phyloP scores from a whole-genome alignment of 306 rosid genomes.

The Trifolium repens region DNA sequence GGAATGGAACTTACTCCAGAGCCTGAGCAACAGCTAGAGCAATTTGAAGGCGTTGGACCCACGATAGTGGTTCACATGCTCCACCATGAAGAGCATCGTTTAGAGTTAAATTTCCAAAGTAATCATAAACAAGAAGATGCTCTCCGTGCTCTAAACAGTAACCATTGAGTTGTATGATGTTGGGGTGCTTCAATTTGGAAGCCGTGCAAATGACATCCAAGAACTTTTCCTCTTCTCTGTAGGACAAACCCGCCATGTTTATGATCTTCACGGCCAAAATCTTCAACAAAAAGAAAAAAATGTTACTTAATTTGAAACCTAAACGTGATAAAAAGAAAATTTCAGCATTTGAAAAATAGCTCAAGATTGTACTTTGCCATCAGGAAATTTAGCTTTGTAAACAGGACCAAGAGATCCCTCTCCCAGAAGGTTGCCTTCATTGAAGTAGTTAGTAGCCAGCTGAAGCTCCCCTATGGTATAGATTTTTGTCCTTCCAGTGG shows the following conservation, averaged over 20 bases:
- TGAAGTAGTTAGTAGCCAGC: slow-evolving; percentile 75
- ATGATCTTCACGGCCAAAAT: slow-evolving; percentile 77
- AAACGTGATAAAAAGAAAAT: background rate
- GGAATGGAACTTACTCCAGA: slow-evolving; percentile 68
- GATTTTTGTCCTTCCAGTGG: slow-evolving; percentile 60
- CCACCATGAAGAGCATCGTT: slow-evolving; percentile 67
- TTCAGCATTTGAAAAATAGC: slow-evolving; percentile 21
- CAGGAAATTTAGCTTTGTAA: slow-evolving; percentile 80
- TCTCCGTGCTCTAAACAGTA: slow-evolving; percentile 87
- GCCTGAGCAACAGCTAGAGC: slow-evolving; percentile 84
- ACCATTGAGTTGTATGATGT: slow-evolving; percentile 74
- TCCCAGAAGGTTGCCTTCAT: slow-evolving; percentile 72
- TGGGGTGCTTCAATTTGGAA: slow-evolving; percentile 80
- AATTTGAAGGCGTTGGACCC: slow-evolving; percentile 75
- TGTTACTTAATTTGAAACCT: slow-evolving; percentile 20
- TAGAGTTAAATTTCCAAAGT: slow-evolving; percentile 68
- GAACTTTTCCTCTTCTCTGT: slow-evolving; percentile 80
- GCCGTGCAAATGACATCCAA: slow-evolving; percentile 77
- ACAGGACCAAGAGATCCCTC: slow-evolving; percentile 93
- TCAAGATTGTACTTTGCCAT: slow-evolving; percentile 65
- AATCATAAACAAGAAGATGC: slow-evolving; percentile 79
- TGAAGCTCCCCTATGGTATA: slow-evolving; percentile 78
- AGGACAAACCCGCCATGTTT: slow-evolving; percentile 64
- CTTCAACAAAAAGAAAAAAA: slow-evolving; percentile 48
- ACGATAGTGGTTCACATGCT: slow-evolving; percentile 67